A percentile compares a stretch with the other conserved stretches of the same genome.
Evolutionary conservation across 495 filamentous ascomycete genomes (phyloP).

Genomic region (Talaromyces borbonicus): DNA sequence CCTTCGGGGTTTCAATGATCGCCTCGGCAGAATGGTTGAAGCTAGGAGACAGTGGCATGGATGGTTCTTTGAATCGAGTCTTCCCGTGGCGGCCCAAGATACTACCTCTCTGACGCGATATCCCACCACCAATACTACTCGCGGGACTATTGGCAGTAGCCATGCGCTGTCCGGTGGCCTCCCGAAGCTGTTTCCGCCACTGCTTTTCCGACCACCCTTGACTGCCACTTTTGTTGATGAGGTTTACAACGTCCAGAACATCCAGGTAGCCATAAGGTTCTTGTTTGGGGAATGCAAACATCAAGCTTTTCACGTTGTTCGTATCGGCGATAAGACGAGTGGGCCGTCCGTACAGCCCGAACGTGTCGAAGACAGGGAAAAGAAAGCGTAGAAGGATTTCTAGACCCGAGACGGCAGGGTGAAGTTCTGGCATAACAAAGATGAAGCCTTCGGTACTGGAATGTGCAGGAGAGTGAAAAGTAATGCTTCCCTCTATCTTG

Average conservation of each 20-base stretch:
- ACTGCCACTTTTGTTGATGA: conserved; percentile 72
- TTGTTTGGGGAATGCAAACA: conserved; percentile 95
- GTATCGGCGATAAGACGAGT: conserved; percentile 78
- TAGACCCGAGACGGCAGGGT: conserved; percentile 83
- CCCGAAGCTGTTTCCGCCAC: conserved; percentile 84
- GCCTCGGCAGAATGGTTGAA: conserved; percentile 32
- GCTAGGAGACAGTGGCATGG: conserved; percentile 38
- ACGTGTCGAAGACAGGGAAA: conserved; percentile 90
- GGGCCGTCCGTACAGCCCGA: conserved; percentile 85
- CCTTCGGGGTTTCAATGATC: conserved; percentile 18
- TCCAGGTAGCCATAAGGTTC: conserved; percentile 87
- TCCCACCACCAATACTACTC: conserved; percentile 52
- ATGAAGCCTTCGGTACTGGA: conserved; percentile 82
- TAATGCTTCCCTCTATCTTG: conserved; percentile 88
- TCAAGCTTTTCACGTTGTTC: conserved; percentile 76
- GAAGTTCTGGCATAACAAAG: conserved; percentile 94
- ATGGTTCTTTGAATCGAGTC: conserved; percentile 26
- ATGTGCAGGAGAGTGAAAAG: conserved; percentile 64
- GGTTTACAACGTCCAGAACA: conserved; percentile 65
- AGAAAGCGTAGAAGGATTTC: conserved; percentile 95
- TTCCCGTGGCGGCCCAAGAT: conserved; percentile 41
- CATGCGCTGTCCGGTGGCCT: conserved; percentile 77
- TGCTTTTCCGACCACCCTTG: conserved; percentile 76
- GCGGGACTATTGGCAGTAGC: conserved; percentile 35
- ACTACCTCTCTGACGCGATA: conserved; percentile 57